Evolutionary conservation across 768 basidiomycete genomes (phyloP).

Genomic region (Boletellus emodensis): DNA sequence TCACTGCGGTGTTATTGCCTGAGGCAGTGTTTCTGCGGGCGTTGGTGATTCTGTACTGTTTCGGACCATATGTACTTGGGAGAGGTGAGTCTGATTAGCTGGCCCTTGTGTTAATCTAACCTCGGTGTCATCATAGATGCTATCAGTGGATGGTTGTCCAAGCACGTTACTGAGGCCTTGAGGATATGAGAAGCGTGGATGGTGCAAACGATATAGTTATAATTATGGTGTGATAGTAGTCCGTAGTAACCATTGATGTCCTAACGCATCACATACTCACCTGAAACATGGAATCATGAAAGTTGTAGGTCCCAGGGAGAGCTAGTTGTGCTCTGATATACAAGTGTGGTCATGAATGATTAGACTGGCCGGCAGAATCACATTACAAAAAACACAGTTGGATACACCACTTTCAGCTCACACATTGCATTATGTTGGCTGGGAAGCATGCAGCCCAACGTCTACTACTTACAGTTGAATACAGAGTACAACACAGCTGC

Average conservation of each 20-base stretch:
- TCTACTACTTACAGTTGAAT: background rate
- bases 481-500: background rate
- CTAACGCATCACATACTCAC: too few relatives aligned
- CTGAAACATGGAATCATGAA: too few relatives aligned
- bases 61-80: slow-evolving; percentile 13
- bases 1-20: slow-evolving; percentile 4
- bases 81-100: slow-evolving; percentile 3
- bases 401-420: background rate
- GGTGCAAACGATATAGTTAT: too few relatives aligned
- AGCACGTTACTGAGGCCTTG: slow-evolving; percentile 1
- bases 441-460: too few relatives aligned
- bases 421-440: background rate
- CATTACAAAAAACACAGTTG: too few relatives aligned
- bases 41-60: slow-evolving; percentile 13
- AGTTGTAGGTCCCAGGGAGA: too few relatives aligned
- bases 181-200: background rate
- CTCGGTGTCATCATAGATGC: slow-evolving; percentile 4
- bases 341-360: too few relatives aligned
- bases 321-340: too few relatives aligned
- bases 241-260: too few relatives aligned
- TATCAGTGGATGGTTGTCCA: slow-evolving; percentile 8
- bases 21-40: slow-evolving; percentile 9
- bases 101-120: background rate
- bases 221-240: too few relatives aligned
- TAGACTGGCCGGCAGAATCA: too few relatives aligned